These are phyloP conservation scores for Cotoneaster glaucophyllus DNA, from an alignment of 306 rosid species.

Conservation along the genomic window DNA sequence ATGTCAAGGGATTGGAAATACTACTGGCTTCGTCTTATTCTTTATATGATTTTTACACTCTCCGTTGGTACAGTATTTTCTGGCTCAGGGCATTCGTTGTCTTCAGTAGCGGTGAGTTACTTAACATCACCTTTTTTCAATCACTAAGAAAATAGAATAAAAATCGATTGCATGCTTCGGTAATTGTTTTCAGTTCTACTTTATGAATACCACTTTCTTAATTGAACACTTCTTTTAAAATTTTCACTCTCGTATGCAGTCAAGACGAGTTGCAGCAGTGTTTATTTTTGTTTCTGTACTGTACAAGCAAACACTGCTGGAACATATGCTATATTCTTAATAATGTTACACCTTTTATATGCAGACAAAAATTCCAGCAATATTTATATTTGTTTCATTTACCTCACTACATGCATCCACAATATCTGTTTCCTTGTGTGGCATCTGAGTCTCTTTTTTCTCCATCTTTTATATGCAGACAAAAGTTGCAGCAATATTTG, in stretches of 20 bases:
- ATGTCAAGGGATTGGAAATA: slow-evolving; percentile 99
- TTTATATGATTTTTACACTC: slow-evolving; percentile 73
- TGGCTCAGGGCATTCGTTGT: slow-evolving; percentile 92
- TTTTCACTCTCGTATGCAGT: background rate
- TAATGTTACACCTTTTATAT: slow-evolving; percentile 1
- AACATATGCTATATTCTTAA: background rate
- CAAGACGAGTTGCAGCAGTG: background rate
- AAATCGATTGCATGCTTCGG: background rate
- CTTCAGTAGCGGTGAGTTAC: slow-evolving; percentile 83
- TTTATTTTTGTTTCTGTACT: background rate
- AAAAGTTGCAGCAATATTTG: slow-evolving; percentile 93
- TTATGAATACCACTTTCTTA: background rate
- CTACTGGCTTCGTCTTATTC: slow-evolving; percentile 97
- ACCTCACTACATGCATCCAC: background rate
- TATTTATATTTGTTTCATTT: slow-evolving; percentile 76
- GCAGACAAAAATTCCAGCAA: slow-evolving; percentile 94
- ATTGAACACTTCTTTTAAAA: too few species aligned
- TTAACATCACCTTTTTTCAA: background rate
- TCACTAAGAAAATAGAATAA: background rate
- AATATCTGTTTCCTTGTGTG: background rate
- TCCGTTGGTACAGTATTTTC: slow-evolving; percentile 88
- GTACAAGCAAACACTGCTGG: background rate
- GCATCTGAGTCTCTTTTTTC: slow-evolving; percentile 6
- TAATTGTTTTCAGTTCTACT: background rate
- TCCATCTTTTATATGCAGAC: slow-evolving; percentile 45